Conservation (phyloP, 768 basidiomycete species). For the Amanita fuliginea region DNA sequence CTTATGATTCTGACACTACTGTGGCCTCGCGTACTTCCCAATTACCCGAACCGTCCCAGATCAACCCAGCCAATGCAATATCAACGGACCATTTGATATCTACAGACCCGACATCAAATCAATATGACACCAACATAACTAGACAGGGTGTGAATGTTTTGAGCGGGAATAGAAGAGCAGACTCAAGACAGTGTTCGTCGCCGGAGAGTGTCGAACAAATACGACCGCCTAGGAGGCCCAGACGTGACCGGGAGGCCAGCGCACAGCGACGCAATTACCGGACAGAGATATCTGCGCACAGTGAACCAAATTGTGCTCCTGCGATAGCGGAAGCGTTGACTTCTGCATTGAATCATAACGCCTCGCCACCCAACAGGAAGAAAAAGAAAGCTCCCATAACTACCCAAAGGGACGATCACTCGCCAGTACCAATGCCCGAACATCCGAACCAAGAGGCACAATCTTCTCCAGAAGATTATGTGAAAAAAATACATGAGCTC, state of each 20-base stretch:
- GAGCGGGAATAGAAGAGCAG: background rate
- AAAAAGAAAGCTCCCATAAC: background rate
- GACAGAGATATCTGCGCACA: background rate
- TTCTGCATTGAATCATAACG: background rate
- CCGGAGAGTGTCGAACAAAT: background rate
- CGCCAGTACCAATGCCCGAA: background rate
- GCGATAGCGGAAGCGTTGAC: background rate
- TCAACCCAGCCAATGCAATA: too few relatives aligned
- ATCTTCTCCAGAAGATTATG: background rate
- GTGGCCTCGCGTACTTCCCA: background rate
- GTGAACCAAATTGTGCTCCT: background rate
- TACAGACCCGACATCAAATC: too few relatives aligned
- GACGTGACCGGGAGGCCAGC: background rate
- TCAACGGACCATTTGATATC: too few relatives aligned
- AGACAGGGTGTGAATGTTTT: background rate
- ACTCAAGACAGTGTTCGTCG: background rate
- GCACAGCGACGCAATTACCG: background rate
- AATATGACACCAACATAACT: too few relatives aligned
- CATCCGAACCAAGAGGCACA: background rate
- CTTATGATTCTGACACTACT: background rate
- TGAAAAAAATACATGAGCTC: background rate
- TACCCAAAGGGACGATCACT: background rate
- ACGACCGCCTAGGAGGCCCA: background rate
- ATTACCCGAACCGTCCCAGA: background rate
- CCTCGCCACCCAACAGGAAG: background rate